phyloP scores from a whole-genome alignment of 176 grass and related monocot genomes.

The Hsuehochloa calcarea region DNA sequence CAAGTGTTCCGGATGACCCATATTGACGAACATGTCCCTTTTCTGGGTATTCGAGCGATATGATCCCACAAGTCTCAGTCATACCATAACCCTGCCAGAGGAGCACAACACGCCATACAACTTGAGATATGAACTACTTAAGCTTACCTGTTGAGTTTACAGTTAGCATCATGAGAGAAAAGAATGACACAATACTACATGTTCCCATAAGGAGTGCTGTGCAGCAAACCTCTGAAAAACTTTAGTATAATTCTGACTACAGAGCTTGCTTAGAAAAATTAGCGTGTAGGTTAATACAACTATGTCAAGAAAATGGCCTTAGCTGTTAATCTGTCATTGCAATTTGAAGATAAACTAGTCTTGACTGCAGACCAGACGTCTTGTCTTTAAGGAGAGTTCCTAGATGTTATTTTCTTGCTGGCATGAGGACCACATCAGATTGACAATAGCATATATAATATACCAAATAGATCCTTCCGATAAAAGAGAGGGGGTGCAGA shows the following conservation, averaged over 20 bases:
- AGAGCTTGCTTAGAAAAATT: neutral
- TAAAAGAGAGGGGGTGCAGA: too few species aligned
- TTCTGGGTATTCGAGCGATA: constrained; percentile 59
- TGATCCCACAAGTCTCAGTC: constrained; percentile 84
- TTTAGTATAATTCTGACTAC: neutral
- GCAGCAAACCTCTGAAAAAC: neutral
- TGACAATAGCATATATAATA: neutral
- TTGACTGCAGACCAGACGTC: neutral
- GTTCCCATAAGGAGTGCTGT: neutral
- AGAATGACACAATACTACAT: constrained; percentile 4
- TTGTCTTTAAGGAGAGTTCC: neutral
- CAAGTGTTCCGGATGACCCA: constrained; percentile 78
- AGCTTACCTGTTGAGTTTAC: neutral
- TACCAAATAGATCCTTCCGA: neutral
- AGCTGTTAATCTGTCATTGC: neutral
- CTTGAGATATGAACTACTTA: constrained; percentile 13
- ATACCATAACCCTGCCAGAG: constrained; percentile 82
- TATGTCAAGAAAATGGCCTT: constrained; percentile 12
- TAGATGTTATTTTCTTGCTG: neutral
- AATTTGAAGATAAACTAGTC: neutral
- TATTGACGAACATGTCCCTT: constrained; percentile 46
- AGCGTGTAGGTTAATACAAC: neutral
- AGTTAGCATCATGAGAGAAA: neutral
- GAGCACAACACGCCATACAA: neutral
- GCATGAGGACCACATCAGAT: neutral